Percentiles rank a stretch among this genome's conserved stretches.
These are phyloP conservation scores for Lindgomyces ingoldianus DNA, from an alignment of 495 filamentous ascomycete genomes.

Conservation along the genomic window DNA sequence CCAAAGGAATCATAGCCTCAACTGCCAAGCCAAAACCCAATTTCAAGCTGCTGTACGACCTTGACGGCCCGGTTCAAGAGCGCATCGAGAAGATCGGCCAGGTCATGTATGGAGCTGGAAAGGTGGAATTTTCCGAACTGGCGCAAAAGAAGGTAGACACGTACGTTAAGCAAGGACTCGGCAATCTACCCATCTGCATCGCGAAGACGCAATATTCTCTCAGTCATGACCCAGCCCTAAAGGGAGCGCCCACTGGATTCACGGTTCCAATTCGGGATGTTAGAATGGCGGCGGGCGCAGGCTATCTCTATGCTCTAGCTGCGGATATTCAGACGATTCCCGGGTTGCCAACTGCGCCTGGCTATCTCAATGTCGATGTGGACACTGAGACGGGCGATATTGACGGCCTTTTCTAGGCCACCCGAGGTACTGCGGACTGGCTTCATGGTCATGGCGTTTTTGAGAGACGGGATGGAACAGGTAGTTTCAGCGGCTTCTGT, in stretches of 20 bases:
- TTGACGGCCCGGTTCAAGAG: conserved; percentile 79
- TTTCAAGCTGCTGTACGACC: conserved; percentile 83
- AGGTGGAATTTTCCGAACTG: conserved; percentile 89
- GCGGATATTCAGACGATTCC: conserved; percentile 99
- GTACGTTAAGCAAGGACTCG: conserved; percentile 89
- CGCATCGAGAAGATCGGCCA: conserved; percentile 90
- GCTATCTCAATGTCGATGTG: conserved; percentile 95
- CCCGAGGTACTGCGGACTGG: background rate
- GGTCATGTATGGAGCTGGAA: conserved; percentile 89
- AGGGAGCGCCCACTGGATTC: conserved; percentile 95
- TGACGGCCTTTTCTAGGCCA: conserved; percentile 80
- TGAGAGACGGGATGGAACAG: background rate
- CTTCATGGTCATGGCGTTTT: background rate
- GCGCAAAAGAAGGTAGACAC: conserved; percentile 95
- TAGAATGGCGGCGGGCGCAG: conserved; percentile 87
- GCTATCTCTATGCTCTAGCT: conserved; percentile 92
- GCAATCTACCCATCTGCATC: conserved; percentile 90
- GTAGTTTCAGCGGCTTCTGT: background rate
- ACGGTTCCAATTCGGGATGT: conserved; percentile 95
- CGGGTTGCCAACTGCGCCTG: conserved; percentile 90
- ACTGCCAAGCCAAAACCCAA: conserved; percentile 77
- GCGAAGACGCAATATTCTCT: conserved; percentile 98
- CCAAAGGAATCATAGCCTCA: conserved; percentile 80
- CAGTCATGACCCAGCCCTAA: conserved; percentile 88
- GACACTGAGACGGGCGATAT: conserved; percentile 93